Base-by-base conservation (phyloP, 257 asterid species). In the Echites panduratus region DNA sequence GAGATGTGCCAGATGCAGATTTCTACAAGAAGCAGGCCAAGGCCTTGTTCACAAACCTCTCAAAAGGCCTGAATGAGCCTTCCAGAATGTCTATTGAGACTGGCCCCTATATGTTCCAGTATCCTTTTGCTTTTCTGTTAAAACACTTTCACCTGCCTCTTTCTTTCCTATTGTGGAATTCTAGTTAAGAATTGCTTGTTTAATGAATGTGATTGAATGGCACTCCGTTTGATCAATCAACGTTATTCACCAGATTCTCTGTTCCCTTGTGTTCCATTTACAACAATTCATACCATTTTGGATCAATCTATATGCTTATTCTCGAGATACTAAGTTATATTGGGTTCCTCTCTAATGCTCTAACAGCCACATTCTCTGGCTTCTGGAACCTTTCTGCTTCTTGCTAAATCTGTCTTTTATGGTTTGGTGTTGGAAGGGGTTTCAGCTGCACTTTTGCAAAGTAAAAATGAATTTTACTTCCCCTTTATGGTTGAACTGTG, bases 71-170 rank as follows among this genome's bases (percentile, higher is more conserved):
- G 71, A 89, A 87, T 82, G 94, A 88, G 79, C 82, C 96, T 54
- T 93, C 98, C 75, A 89, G 98, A 78, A 93, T 93, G 98, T 93
- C 98, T 13, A 14, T 93, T 47, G 98, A 93, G 70, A 88, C 96
- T 70, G 98, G 96, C 76, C 89, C 98, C 35, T 93, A 89, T 64
- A 64, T 89, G 53, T 93, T 93, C 81, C 95, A 89, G 98, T 90
- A 93, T 93, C 98, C 97, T 85, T 73, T 76, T 62, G 57, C 29
- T 43, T 66, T 66, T 35, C 69, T 41, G 27, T 64, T 11, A 64
- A 43, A n/a, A 13, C n/a, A 13, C 44, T 29, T 62, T 38, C 12
- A 16, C 5, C 11, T 66, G 54, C 38, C 27, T 52, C 40, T 76
- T 7, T 68, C 66, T 52, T 45, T 38, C 45, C n/a, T 48, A 17